Conservation (phyloP, 306 rosid genomes). For the Gillenia trifoliata region DNA sequence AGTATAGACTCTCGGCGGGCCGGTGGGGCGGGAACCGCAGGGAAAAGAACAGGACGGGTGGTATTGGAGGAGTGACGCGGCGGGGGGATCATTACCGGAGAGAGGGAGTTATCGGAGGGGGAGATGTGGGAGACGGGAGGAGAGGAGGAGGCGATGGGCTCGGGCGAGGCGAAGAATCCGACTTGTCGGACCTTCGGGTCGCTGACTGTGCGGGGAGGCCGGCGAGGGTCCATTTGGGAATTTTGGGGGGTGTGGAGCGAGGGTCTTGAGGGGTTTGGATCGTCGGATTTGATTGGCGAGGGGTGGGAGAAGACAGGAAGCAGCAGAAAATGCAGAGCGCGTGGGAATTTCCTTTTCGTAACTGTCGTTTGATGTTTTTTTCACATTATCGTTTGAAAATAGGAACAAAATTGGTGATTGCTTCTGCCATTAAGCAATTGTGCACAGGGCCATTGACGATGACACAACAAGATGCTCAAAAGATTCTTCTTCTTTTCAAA, state of each 20-base stretch:
- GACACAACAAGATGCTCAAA: not conserved
- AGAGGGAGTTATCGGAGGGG: constrained; percentile 48
- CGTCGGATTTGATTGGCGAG: not conserved
- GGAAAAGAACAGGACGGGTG: constrained; percentile 23
- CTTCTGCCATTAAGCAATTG: not conserved
- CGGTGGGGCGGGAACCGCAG: constrained; percentile 22
- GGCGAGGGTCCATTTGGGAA: constrained; percentile 60
- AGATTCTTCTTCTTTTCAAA: not conserved
- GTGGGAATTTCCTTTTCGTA: not conserved
- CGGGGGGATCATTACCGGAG: constrained; percentile 73
- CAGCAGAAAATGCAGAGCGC: not conserved
- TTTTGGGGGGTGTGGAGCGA: not conserved
- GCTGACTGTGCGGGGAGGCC: constrained; percentile 35
- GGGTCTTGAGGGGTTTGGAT: not conserved
- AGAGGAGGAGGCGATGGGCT: constrained; percentile 19
- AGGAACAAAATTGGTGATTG: not conserved
- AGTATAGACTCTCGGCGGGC: constrained; percentile 34
- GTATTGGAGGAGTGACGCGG: constrained; percentile 54
- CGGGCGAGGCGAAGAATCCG: constrained; percentile 63
- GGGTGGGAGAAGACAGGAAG: not conserved
- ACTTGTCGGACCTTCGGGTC: constrained; percentile 78
- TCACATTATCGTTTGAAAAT: not conserved
- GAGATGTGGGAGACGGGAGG: constrained; percentile 32
- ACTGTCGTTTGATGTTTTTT: not conserved
- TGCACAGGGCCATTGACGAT: not conserved